phyloP scores from a whole-genome alignment of 2,329 filamentous ascomycete species.

The Basipetospora chlamydospora region DNA sequence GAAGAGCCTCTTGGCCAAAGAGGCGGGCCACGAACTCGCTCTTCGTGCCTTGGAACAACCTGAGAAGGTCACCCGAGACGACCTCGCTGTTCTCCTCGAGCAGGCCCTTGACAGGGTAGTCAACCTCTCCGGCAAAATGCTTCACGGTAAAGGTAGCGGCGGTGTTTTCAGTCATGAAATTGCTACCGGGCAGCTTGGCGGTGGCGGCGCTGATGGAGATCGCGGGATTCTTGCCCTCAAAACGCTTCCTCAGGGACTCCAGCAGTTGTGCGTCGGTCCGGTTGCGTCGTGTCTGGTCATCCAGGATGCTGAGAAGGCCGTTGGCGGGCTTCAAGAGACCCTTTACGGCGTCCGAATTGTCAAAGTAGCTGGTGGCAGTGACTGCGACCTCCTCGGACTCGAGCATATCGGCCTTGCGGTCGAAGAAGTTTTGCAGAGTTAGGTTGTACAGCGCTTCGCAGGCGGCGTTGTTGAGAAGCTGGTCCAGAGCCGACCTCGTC shows the following conservation, averaged over 20 bases:
- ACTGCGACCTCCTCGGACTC: constrained; percentile 90
- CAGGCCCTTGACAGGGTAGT: constrained; percentile 76
- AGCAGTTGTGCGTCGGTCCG: constrained; percentile 80
- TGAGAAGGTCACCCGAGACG: constrained; percentile 90
- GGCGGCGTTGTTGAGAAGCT: constrained; percentile 87
- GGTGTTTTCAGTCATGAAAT: constrained; percentile 73
- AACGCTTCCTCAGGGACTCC: constrained; percentile 81
- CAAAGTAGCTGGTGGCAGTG: constrained; percentile 87
- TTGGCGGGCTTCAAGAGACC: constrained; percentile 86
- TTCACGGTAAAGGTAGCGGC: constrained; percentile 76
- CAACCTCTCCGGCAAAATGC: constrained; percentile 93
- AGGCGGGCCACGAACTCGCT: constrained; percentile 79
- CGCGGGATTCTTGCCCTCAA: constrained; percentile 85
- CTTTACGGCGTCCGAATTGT: constrained; percentile 89
- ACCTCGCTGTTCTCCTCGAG: constrained; percentile 94
- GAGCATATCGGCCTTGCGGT: constrained; percentile 80
- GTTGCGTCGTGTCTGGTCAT: constrained; percentile 86
- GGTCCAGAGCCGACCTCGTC: constrained; percentile 76
- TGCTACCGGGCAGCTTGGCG: constrained; percentile 69
- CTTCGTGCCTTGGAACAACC: constrained; percentile 76
- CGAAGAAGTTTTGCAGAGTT: constrained; percentile 89
- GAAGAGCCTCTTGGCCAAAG: constrained; percentile 90
- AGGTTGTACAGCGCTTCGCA: constrained; percentile 87
- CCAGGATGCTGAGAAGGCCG: constrained; percentile 81
- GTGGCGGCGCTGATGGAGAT: constrained; percentile 67